Conservation (phyloP, 23 red algal genomes). For the Agarophyton chilense region DNA sequence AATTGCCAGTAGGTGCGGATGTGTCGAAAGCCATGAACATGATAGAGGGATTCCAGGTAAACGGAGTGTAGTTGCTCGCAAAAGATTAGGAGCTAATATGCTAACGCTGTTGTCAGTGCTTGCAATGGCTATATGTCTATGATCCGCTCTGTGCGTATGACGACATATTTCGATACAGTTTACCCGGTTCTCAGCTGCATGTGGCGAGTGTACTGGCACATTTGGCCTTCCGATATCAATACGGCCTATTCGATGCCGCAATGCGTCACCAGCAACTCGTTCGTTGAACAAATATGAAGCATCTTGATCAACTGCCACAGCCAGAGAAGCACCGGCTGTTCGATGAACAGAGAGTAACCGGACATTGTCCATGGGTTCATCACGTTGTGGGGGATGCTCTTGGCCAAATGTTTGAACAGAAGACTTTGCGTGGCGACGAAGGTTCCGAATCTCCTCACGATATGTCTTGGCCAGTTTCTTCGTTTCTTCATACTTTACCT, state of each 20-base stretch:
- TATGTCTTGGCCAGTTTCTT: slow-evolving; percentile 13
- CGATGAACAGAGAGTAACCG: neutral
- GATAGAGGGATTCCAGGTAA: neutral
- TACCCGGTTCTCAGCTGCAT: neutral
- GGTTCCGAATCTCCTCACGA: neutral
- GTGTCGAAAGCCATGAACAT: slow-evolving; percentile 14
- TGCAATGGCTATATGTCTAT: slow-evolving; percentile 13
- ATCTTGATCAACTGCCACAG: slow-evolving; percentile 34
- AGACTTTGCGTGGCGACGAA: neutral
- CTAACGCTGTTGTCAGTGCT: neutral
- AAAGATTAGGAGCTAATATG: slow-evolving; percentile 36
- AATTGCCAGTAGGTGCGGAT: slow-evolving; percentile 12
- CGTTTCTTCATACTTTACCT: slow-evolving; percentile 29
- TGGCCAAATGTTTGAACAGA: slow-evolving; percentile 22
- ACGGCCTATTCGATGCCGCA: slow-evolving; percentile 7
- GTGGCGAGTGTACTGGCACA: slow-evolving; percentile 3
- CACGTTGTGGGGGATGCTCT: neutral
- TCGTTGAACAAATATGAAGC: slow-evolving; percentile 40
- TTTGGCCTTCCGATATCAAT: slow-evolving; percentile 25
- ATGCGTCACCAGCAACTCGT: neutral
- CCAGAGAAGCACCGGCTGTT: slow-evolving; percentile 24
- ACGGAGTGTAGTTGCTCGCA: slow-evolving; percentile 1
- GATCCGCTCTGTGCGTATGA: neutral
- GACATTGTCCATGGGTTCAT: neutral
- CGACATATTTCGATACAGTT: slow-evolving; percentile 47